Evolutionary conservation across 1,284 basidiomycete genomes (phyloP), one percentile per base, ranked within the genome.

Genomic region (Trametes pubescens): DNA sequence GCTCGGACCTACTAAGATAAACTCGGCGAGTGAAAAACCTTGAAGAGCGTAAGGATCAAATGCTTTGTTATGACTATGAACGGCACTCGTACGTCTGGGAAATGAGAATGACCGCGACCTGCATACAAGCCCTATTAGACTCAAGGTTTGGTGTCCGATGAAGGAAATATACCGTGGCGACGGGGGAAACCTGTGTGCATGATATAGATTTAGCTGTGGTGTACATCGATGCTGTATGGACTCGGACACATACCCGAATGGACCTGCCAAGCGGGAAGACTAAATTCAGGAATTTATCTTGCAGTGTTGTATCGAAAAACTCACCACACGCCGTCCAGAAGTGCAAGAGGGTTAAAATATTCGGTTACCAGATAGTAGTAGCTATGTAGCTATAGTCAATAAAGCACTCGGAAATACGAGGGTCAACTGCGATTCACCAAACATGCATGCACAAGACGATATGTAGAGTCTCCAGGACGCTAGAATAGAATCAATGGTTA

Each of bases 301-400:
- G 29, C 29, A 8, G 3, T 32, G 8, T 32, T 32, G 29, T 9
- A 1, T 1, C 13, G 7, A 18, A 18, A 8, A 11, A 22, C 57
- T 51, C n/a, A 67, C 65, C 65, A 67, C 22, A 64, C 60, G 8
- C 59, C 65, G 11, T 38, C 18, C 0, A 57, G 57, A 10, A 67
- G 56, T 1, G 29, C 48, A 13, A 13, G 1, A 0, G 65, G 65
- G 2, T 64, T 8, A 40, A 62, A 67, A 51, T 67, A 64, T 29
- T 59, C 35, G 14, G 62, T 62, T n/a, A 64, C 57, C 14, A 67
- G 54, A 51, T 67, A 67, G 51, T 53, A 64, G 44, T 67, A 67
- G 21, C 65, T 37, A 26, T 18, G 18, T 29, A 32, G 22, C 18
- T 8, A 34, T 43, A 14, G 34, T 57, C n/a, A 35, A n/a, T 8